phyloP scores from a whole-genome alignment of 2,329 filamentous ascomycete species.

The Fusarium praegraminearum region DNA sequence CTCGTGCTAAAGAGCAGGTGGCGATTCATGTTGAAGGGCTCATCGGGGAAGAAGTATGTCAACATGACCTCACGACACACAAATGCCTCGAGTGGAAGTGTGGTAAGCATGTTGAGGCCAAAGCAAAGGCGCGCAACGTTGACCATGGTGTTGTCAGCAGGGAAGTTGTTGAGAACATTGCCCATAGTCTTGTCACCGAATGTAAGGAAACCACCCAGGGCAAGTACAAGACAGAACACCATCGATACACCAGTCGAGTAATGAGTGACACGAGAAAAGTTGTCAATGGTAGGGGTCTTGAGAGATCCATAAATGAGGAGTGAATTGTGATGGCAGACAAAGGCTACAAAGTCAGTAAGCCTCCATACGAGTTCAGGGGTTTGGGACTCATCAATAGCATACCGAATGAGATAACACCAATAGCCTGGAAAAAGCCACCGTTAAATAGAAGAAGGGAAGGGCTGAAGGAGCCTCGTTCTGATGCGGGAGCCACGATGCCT shows the following conservation, averaged over 20 bases:
- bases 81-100: slow-evolving; percentile 94
- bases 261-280: slow-evolving; percentile 93
- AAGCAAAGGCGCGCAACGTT: slow-evolving; percentile 96
- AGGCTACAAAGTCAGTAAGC: slow-evolving; percentile 56
- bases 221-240: slow-evolving; percentile 90
- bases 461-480: slow-evolving; percentile 77
- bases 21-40: slow-evolving; percentile 82
- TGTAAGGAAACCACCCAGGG: slow-evolving; percentile 87
- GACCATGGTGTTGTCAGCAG: slow-evolving; percentile 88
- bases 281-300: slow-evolving; percentile 92
- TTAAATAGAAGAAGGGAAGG: slow-evolving; percentile 82
- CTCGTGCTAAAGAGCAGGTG: slow-evolving; percentile 89
- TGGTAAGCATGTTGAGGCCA: slow-evolving; percentile 98
- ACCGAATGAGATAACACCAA: slow-evolving; percentile 98
- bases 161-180: slow-evolving; percentile 98
- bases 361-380: not conserved
- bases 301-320: slow-evolving; percentile 97
- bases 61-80: slow-evolving; percentile 97
- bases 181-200: slow-evolving; percentile 93
- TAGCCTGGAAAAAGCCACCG: slow-evolving; percentile 90
- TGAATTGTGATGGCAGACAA: slow-evolving; percentile 90
- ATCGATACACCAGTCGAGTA: slow-evolving; percentile 92
- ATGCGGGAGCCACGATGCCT: slow-evolving; percentile 77
- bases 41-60: slow-evolving; percentile 79
- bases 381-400: slow-evolving; percentile 47